These are phyloP conservation scores for Brasenia schreberi DNA, from an alignment of 164 flowering plant genomes.

Conservation along the genomic window DNA sequence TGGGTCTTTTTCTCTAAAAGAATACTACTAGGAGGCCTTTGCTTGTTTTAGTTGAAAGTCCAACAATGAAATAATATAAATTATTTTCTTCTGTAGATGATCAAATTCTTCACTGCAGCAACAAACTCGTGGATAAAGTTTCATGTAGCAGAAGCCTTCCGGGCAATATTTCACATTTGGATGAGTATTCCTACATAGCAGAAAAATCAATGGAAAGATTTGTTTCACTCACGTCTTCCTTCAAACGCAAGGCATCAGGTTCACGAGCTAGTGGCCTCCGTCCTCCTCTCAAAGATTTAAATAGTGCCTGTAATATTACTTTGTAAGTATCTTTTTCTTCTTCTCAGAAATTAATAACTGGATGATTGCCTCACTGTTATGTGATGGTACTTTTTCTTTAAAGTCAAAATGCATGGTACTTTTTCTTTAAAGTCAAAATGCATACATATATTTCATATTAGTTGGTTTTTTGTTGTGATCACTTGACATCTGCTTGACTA, in stretches of 20 bases:
- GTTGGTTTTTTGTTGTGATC: no score
- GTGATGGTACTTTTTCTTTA: background rate
- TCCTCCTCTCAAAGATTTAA: conserved; percentile 77
- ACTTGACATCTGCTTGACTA: no score
- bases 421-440: no score
- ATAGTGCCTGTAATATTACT: conserved; percentile 37
- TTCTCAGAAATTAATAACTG: no score
- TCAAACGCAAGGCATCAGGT: conserved; percentile 48
- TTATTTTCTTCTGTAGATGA: conserved; percentile 17
- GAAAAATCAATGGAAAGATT: conserved; percentile 79
- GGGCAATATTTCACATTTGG: conserved; percentile 70
- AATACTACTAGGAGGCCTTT: no score
- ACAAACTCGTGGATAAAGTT: conserved; percentile 12
- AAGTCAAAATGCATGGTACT: background rate
- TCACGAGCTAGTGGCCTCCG: conserved; percentile 98
- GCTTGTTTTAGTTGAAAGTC: no score
- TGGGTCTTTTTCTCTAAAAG: no score
- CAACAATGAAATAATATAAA: no score
- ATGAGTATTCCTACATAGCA: conserved; percentile 59
- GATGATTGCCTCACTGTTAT: background rate
- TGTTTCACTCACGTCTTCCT: conserved; percentile 65
- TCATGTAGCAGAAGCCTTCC: conserved; percentile 48
- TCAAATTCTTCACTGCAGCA: conserved; percentile 8
- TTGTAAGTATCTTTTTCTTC: conserved; percentile 8
- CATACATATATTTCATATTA: no score